Evolutionary conservation across 2,329 filamentous ascomycete genomes (phyloP), one percentile per base, ranked within the genome.

Genomic region (Stagonosporopsis chrysanthemi): DNA sequence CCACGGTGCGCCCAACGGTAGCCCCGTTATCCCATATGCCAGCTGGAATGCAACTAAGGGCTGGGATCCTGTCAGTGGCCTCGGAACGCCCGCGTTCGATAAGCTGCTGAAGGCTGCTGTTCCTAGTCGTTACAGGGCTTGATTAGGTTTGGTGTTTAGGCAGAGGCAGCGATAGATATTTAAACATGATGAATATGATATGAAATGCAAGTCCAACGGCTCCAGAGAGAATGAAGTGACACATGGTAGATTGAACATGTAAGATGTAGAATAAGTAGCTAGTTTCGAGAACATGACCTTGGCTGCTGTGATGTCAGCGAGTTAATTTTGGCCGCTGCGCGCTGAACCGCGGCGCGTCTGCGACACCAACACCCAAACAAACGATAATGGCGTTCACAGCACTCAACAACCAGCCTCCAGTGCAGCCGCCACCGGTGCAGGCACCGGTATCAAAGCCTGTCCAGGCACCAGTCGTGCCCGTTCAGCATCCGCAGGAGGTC

Each of bases 11-110:
- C 61, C 68, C 0, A 70, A 72, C 29, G 75, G 71, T 3, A 72
- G 71, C 46, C 70, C 71, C 8, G 70, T 70, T 11, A 66, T 72
- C 23, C 70, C 68, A 8, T 69, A 68, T 53, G 69, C 68, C 2
- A 62, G 61, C 53, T 72, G 69, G 69, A 72, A 72, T 31, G 68
- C 68, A 8, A 67, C 69, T 12, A 52, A 53, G n/a, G 73, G 74
- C 31, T 77, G 74, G 74, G 74, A 76, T 52, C 67, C 74, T 0
- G 72, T 72, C 1, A 67, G 68, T 22, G 73, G 74, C 7, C 56
- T 71, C 14, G 71, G 70, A 2, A 73, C 69, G n/a, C 70, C 70
- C 0, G 67, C 70, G 51, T 74, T 73, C 38, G 60, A 64, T 0
- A 69, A 71, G 58, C 41, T 74, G 59, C 58, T 72, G 17, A 69